These are phyloP conservation scores for Persicaria maculosa DNA, from an alignment of 148 eudicot species.

Conservation along the genomic window DNA sequence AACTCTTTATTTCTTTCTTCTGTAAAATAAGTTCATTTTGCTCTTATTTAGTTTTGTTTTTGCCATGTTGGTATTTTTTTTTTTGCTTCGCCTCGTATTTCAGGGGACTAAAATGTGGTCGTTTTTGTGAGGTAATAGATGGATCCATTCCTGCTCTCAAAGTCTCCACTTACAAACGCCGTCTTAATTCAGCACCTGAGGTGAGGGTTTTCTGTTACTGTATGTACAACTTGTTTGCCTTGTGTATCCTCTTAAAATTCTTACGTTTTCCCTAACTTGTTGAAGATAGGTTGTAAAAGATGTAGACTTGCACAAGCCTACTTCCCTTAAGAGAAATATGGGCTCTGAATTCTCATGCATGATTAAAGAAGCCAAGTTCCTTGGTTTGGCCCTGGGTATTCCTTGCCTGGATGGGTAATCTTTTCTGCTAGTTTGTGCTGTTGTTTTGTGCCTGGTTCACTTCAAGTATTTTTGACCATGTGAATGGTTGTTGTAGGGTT, in stretches of 20 bases:
- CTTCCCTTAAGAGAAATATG: conserved; percentile 66
- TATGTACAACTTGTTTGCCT: neutral
- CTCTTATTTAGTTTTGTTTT: neutral
- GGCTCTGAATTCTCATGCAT: conserved; percentile 92
- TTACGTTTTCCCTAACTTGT: neutral
- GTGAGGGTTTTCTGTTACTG: conserved; percentile 22
- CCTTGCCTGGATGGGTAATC: conserved; percentile 89
- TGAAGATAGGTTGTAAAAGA: conserved; percentile 49
- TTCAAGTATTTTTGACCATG: neutral
- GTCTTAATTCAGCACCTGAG: conserved; percentile 56
- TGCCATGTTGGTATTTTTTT: neutral
- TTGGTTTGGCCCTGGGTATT: conserved; percentile 73
- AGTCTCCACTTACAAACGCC: conserved; percentile 67
- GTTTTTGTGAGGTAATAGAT: conserved; percentile 30
- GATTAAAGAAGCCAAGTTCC: conserved; percentile 74
- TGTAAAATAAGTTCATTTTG: neutral
- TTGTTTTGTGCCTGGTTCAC: neutral
- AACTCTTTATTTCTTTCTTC: neutral
- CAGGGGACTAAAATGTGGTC: neutral
- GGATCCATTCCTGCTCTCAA: conserved; percentile 94
- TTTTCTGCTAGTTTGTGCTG: neutral
- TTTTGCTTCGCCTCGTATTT: neutral
- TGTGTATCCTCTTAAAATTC: conserved; percentile 7
- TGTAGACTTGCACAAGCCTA: conserved; percentile 32
- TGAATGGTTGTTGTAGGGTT: conserved; percentile 39